These are phyloP conservation scores for Hyaloscypha hepaticicola DNA, from an alignment of 495 filamentous ascomycete species.

Conservation along the genomic window DNA sequence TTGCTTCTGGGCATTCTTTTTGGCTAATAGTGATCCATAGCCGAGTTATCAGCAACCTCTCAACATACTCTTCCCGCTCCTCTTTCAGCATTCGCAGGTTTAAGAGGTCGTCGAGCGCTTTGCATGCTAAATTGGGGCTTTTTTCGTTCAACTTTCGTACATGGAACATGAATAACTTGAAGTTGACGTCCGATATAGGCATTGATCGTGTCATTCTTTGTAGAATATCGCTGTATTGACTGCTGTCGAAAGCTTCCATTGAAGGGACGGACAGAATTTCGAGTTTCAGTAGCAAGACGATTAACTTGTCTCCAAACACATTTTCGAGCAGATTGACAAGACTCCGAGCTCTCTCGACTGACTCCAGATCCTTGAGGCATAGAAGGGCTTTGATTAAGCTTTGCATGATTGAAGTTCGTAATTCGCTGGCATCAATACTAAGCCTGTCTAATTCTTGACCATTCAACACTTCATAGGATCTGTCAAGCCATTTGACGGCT, in stretches of 20 bases:
- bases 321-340: slow-evolving; percentile 58
- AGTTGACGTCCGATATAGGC: slow-evolving; percentile 57
- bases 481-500: slow-evolving; percentile 72
- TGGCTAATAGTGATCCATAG: slow-evolving; percentile 55
- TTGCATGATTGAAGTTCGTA: slow-evolving; percentile 66
- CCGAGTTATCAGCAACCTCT: slow-evolving; percentile 60
- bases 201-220: slow-evolving; percentile 55
- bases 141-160: slow-evolving; percentile 64
- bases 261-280: slow-evolving; percentile 55
- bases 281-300: slow-evolving; percentile 68
- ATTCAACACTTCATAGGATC: slow-evolving; percentile 60
- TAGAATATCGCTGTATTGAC: slow-evolving; percentile 50
- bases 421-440: slow-evolving; percentile 59
- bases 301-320: slow-evolving; percentile 59
- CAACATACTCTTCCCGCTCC: slow-evolving; percentile 55
- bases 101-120: slow-evolving; percentile 61
- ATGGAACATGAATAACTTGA: slow-evolving; percentile 69
- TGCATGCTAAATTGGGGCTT: slow-evolving; percentile 48
- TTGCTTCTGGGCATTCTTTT: slow-evolving; percentile 30
- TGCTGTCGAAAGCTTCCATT: slow-evolving; percentile 46
- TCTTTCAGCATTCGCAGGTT: slow-evolving; percentile 40
- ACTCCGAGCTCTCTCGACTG: slow-evolving; percentile 52
- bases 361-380: slow-evolving; percentile 42
- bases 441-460: slow-evolving; percentile 53
- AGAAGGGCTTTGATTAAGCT: slow-evolving; percentile 56